Base-by-base conservation (phyloP, 345 rosid genomes). In the Clarkia xantiana region DNA sequence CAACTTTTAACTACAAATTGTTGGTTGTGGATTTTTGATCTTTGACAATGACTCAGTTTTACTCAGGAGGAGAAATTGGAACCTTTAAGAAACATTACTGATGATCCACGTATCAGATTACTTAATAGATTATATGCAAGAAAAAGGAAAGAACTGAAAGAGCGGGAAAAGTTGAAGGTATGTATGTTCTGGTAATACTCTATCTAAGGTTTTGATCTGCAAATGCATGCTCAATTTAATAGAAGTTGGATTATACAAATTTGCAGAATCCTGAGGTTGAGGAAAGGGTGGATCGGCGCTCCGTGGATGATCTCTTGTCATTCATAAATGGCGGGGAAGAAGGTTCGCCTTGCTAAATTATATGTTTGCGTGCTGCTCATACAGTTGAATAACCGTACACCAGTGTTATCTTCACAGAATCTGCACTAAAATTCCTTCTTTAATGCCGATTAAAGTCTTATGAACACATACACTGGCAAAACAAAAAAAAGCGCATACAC, bases 51-150 rank as follows among this genome's bases (percentile, higher is more conserved):
- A 22, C 25, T 59, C 49, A 45, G n/a, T 58, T 47, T 44, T 61
- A 49, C 43, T 29, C 67, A 84, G 93, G 97, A 89, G 64, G 97
- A 85, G 71, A 85, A 82, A 61, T 72, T 89, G 78, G 90, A 85
- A 76, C 97, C 95, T 48, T 57, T 84, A 55, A 78, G 68, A 64
- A 89, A 85, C 69, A 70, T 76, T 55, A 71, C 82, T 47, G 81
- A 82, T 71, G 94, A 89, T 70, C 89, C 90, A 15, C 80, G 94
- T 55, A 85, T 89, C 65, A 80, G 95, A 49, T 74, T 84, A 54
- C 62, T 84, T 58, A 88, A 88, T 66, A 65, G 93, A 56, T 55
- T 88, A 53, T 78, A 84, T 65, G 97, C 93, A 49, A 79, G 77
- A 64, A 88, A 76, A 68, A 78, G 94, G 70, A 88, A 71, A 63